Percentiles rank a stretch among this genome's conserved stretches.
phyloP scores from a whole-genome alignment of 192 early-diverging fungal species.

The Coemansia sp. region DNA sequence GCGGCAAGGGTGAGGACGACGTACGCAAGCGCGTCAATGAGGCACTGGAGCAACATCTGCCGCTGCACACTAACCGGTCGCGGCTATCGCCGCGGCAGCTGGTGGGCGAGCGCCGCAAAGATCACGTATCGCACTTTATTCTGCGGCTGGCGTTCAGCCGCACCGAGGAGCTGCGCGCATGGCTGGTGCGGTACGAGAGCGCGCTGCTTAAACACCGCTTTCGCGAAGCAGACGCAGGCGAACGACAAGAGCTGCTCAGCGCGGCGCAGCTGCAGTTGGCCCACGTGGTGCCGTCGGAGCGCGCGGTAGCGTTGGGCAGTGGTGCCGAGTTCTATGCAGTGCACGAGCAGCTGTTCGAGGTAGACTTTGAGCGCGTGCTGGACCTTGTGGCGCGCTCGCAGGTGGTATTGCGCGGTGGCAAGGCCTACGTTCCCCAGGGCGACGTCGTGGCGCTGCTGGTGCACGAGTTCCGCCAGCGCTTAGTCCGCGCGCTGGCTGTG shows the following conservation, averaged over 20 bases:
- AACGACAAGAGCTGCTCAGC: slow-evolving; percentile 40
- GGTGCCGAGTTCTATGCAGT: slow-evolving; percentile 30
- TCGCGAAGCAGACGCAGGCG: slow-evolving; percentile 47
- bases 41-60: slow-evolving; percentile 62
- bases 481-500: slow-evolving; percentile 56
- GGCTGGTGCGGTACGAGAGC: slow-evolving; percentile 73
- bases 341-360: slow-evolving; percentile 54
- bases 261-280: slow-evolving; percentile 27
- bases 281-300: slow-evolving; percentile 17
- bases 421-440: slow-evolving; percentile 69
- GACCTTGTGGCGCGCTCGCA: slow-evolving; percentile 61
- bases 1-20: slow-evolving; percentile 64
- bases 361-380: slow-evolving; percentile 69
- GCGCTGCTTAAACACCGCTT: slow-evolving; percentile 67
- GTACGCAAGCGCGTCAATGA: slow-evolving; percentile 56
- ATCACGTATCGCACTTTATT: slow-evolving; percentile 81
- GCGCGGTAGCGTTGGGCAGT: slow-evolving; percentile 18
- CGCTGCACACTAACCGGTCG: slow-evolving; percentile 59
- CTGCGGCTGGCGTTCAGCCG: slow-evolving; percentile 68
- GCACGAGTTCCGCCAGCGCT: slow-evolving; percentile 69
- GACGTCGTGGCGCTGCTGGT: slow-evolving; percentile 74
- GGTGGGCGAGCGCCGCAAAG: slow-evolving; percentile 68
- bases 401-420: slow-evolving; percentile 64
- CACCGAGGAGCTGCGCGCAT: slow-evolving; percentile 68
- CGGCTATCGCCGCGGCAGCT: slow-evolving; percentile 43